These are phyloP conservation scores for Akanthomyces dipterigenus DNA, from an alignment of 2,329 filamentous ascomycete species.

Conservation along the genomic window DNA sequence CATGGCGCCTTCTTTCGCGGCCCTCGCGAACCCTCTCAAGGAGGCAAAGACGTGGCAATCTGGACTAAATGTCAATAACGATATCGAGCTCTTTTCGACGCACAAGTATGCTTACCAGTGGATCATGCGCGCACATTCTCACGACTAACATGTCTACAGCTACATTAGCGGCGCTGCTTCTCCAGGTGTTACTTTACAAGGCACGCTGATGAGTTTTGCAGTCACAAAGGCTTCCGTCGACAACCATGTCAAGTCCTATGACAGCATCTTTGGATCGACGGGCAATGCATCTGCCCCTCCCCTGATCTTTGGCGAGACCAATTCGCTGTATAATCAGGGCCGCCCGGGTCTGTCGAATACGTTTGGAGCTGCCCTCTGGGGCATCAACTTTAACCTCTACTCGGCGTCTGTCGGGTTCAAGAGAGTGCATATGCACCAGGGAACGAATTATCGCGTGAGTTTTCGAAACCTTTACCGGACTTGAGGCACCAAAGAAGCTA, in stretches of 20 bases:
- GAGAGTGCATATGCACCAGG: conserved; percentile 58
- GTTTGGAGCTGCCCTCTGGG: conserved; percentile 62
- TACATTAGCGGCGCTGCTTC: conserved; percentile 55
- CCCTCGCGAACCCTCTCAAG: conserved; percentile 43
- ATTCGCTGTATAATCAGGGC: conserved; percentile 57
- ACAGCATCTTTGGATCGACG: conserved; percentile 27
- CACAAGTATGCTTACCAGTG: neutral
- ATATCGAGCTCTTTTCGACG: conserved; percentile 37
- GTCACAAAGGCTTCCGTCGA: conserved; percentile 42
- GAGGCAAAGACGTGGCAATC: conserved; percentile 43
- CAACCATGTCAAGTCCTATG: conserved; percentile 41
- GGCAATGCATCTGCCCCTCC: conserved; percentile 27
- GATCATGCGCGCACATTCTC: neutral
- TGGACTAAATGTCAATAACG: conserved; percentile 42
- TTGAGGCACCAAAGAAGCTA: neutral
- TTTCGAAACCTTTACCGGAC: neutral
- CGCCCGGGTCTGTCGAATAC: conserved; percentile 54
- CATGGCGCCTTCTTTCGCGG: conserved; percentile 53
- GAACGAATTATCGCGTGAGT: conserved; percentile 48
- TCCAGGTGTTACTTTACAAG: conserved; percentile 55
- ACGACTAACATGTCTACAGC: conserved; percentile 27
- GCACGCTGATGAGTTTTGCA: conserved; percentile 58
- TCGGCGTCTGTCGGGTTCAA: conserved; percentile 48
- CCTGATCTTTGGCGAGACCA: conserved; percentile 54
- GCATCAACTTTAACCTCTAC: conserved; percentile 54